A percentile compares a stretch with the other conserved stretches of the same genome.
phyloP scores from a whole-genome alignment of 2,329 filamentous ascomycete species.

The Fusarium lyarnte region DNA sequence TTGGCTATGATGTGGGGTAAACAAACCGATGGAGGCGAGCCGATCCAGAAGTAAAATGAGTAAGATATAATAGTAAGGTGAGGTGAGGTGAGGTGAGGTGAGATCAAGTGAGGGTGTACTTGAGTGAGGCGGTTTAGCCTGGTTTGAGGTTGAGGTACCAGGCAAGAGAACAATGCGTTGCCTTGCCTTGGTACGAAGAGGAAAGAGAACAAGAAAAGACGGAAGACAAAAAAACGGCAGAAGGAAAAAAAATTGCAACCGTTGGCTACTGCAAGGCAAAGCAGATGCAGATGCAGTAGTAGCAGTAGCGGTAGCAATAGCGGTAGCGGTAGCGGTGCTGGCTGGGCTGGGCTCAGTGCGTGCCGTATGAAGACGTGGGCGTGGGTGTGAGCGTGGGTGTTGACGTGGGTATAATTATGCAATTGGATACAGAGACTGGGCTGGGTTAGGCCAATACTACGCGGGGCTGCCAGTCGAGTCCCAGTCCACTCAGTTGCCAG shows the following conservation, averaged over 20 bases:
- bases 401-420: constrained; percentile 31
- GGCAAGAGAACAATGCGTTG: constrained; percentile 12
- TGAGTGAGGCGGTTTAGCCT: constrained; percentile 16
- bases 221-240: constrained; percentile 40
- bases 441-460: constrained; percentile 35
- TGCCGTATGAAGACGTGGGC: constrained; percentile 14
- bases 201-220: constrained; percentile 29
- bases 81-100: background rate
- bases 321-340: constrained; percentile 34
- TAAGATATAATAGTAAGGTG: background rate
- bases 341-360: constrained; percentile 31
- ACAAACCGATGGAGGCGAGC: constrained; percentile 25
- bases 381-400: constrained; percentile 20
- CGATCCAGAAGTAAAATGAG: constrained; percentile 20
- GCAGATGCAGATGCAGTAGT: constrained; percentile 20
- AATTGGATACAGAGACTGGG: constrained; percentile 21
- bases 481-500: background rate
- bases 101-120: constrained; percentile 3
- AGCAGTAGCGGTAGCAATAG: background rate
- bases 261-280: constrained; percentile 35
- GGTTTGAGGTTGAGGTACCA: constrained; percentile 27
- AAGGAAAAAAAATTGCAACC: constrained; percentile 37
- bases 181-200: constrained; percentile 7
- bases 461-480: constrained; percentile 43
- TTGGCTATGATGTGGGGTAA: constrained; percentile 44